Base-by-base conservation (phyloP, 2,329 filamentous ascomycete genomes). In the Fusarium stilboides region DNA sequence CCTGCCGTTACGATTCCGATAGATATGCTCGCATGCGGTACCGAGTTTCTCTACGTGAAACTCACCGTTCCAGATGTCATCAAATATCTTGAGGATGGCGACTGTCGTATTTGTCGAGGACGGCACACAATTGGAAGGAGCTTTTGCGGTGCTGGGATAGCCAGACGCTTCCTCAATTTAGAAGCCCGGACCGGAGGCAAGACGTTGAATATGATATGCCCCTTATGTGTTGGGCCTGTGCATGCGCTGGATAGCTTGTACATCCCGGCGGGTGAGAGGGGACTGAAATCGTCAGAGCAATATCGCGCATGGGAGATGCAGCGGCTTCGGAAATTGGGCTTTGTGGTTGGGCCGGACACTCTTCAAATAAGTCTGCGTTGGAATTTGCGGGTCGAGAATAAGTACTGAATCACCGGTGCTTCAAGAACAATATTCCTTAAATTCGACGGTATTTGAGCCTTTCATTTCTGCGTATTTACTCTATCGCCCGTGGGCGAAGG, bases 41-140 rank as follows among this genome's bases (percentile, higher is more conserved):
- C n/a, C 5, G 22, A 43, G 5, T 40, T 24, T 22, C 37, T 67
- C 2, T 20, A 57, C 2, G 22, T 57, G 2, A 10, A 3, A 1
- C 13, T 67, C 8, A 28, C 8, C 3, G 42, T 68, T 3, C 63
- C 33, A 6, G 57, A 67, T 17, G 15, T 68, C 0, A 53, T 68
- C 13, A 44, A 15, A 8, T 14, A 52, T 15, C 6, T 53, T 0
- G 64, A 67, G 9, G 8, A 9, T 1, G 42, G 50, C 1, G 0
- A 6, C 4, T 67, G 63, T 2, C 0, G 1, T 0, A 0, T 26
- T 9, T 67, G 50, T 12, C 3, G 0, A 1, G n/a, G 34, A 6
- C 8, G 1, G 0, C 36, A 15, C 15, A 31, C 4, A 2, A 6
- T 44, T 15, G 13, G n/a, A 22, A 3, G 20, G 15, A 6, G 10